Conservation (phyloP, 2,329 filamentous ascomycete genomes). For the Nemania serpens region DNA sequence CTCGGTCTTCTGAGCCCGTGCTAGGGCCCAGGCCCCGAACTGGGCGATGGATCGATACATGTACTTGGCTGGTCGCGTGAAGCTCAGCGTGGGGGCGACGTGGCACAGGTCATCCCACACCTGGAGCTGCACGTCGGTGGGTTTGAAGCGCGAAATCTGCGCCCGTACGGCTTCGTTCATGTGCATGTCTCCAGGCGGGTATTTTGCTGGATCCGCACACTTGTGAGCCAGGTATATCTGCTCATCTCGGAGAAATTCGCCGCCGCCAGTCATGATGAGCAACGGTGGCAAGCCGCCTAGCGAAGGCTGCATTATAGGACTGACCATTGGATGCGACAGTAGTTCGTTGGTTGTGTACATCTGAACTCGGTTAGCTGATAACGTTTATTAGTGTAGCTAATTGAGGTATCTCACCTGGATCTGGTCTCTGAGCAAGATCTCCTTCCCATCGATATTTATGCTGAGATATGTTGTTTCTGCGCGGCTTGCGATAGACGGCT, state of each 20-base stretch:
- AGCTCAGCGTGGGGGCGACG: conserved; percentile 89
- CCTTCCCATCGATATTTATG: conserved; percentile 71
- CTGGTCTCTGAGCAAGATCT: conserved; percentile 81
- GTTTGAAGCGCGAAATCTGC: conserved; percentile 68
- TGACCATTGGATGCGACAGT: conserved; percentile 85
- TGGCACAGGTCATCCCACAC: conserved; percentile 97
- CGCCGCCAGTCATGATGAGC: conserved; percentile 84
- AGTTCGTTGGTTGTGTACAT: conserved; percentile 83
- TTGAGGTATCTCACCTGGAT: conserved; percentile 69
- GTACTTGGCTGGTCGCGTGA: conserved; percentile 92
- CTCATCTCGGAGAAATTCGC: conserved; percentile 88
- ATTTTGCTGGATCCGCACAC: conserved; percentile 79
- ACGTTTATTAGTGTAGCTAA: not conserved
- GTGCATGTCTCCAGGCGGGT: conserved; percentile 68
- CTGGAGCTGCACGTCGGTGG: conserved; percentile 91
- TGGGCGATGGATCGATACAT: conserved; percentile 94
- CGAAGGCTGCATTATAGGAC: conserved; percentile 83
- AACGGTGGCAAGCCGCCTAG: conserved; percentile 88
- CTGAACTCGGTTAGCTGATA: conserved; percentile 41
- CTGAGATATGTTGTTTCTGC: conserved; percentile 54
- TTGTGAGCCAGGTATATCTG: conserved; percentile 96
- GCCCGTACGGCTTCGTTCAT: conserved; percentile 66
- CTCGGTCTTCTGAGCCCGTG: conserved; percentile 75
- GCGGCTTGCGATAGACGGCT: conserved; percentile 15
- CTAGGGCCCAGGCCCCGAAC: conserved; percentile 90